Evolutionary conservation across 73 alveolate genomes (phyloP).

Genomic region (Paramecium octaurelia): DNA sequence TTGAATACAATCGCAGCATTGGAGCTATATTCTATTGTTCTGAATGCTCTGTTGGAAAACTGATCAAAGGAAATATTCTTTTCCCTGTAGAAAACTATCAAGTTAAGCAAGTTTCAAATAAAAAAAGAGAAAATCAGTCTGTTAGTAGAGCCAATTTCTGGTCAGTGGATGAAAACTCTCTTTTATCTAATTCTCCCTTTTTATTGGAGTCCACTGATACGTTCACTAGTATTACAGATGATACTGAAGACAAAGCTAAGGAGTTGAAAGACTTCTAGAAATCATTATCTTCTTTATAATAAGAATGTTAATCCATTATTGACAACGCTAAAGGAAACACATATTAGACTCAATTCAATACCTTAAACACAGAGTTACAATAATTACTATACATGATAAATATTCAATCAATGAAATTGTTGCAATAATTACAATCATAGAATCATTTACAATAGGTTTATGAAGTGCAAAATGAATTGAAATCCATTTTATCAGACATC

Average conservation of each 20-base stretch:
- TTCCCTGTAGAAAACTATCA: background rate
- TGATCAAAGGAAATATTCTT: constrained; percentile 6
- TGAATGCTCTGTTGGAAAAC: constrained; percentile 19
- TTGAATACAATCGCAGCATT: background rate
- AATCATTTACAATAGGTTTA: background rate
- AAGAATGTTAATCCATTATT: constrained; percentile 1
- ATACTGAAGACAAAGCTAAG: constrained; percentile 11
- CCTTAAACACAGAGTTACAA: constrained; percentile 25
- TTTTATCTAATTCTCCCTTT: constrained; percentile 7
- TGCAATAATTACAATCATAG: background rate
- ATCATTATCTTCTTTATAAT: background rate
- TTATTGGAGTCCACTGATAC: constrained; percentile 16
- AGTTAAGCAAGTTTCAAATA: background rate
- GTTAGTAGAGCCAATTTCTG: constrained; percentile 52
- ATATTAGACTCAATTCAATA: constrained; percentile 9
- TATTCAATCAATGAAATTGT: constrained; percentile 20
- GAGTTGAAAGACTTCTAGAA: constrained; percentile 25
- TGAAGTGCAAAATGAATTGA: constrained; percentile 24
- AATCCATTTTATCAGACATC: background rate
- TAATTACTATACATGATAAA: constrained; percentile 28
- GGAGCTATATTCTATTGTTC: constrained; percentile 41
- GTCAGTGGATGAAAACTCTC: constrained; percentile 46
- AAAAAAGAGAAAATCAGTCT: constrained; percentile 37
- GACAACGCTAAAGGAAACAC: background rate
- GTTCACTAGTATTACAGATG: background rate